Percentiles rank a stretch among this genome's conserved stretches.
These are phyloP conservation scores for Emergomyces pasteurianus DNA, from an alignment of 2,329 filamentous ascomycete genomes.

Conservation along the genomic window DNA sequence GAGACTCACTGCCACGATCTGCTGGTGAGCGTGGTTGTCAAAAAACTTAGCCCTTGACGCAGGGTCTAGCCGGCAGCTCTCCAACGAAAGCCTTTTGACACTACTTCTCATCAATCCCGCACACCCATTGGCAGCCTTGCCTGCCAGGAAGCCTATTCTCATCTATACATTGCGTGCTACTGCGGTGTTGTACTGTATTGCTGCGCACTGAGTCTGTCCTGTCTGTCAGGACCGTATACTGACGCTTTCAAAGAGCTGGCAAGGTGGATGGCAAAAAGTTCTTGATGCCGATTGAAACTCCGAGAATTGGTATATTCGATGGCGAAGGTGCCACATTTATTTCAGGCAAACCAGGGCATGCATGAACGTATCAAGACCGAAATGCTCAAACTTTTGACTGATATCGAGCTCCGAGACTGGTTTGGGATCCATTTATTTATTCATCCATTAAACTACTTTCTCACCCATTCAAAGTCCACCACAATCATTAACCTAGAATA, in stretches of 20 bases:
- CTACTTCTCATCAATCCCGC: background rate
- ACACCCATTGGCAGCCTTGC: background rate
- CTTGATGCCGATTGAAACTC: background rate
- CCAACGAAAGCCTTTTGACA: background rate
- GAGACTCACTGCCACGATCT: background rate
- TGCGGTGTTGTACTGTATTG: background rate
- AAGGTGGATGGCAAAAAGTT: background rate
- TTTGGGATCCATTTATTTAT: background rate
- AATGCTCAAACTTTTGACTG: background rate
- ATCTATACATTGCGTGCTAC: background rate
- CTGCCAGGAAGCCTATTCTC: background rate
- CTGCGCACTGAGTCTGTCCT: background rate
- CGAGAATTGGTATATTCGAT: background rate
- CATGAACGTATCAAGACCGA: background rate
- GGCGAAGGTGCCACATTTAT: background rate
- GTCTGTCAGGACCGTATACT: background rate
- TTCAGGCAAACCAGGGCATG: background rate
- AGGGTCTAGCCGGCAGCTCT: background rate
- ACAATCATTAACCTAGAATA: background rate
- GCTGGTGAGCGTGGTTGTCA: background rate
- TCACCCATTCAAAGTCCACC: background rate
- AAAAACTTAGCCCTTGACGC: background rate
- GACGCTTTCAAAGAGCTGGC: background rate
- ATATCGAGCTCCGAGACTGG: background rate
- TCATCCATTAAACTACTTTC: background rate